Evolutionary conservation across 2,329 filamentous ascomycete species (phyloP), one percentile per base, ranked within the genome.

Genomic region (Peltaster fructicola): DNA sequence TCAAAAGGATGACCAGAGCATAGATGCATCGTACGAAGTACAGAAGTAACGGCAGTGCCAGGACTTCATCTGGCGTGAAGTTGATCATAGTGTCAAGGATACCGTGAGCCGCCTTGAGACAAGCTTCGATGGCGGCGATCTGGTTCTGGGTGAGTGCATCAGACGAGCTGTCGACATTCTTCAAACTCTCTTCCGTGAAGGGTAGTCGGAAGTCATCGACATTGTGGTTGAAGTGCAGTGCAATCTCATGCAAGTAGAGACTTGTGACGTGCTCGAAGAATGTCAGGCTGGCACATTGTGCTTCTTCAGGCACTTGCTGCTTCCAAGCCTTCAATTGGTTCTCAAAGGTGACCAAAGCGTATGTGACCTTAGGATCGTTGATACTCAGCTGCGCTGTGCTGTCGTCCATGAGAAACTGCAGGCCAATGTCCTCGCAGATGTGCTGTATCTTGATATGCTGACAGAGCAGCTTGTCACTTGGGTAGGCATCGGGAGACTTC

Each of bases 361-460:
- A 63, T 17, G 64, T 59, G 6, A 68, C 58, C 33, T 63, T 61
- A 2, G 56, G 52, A 34, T 70, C 65, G 1, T 61, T 53, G 22
- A 69, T 62, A 31, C 52, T 57, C 6, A 68, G 53, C 25, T 52
- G 57, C 5, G 56, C 52, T 2, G 54, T 55, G 5, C 58, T 25
- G 27, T 65, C 59, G 30, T 64, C 60, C 59, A 68, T 66, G 20
- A 57, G 56, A 34, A 70, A 69, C 21, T 63, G 56, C 11, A 57
- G 51, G 3, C 59, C 61, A 17, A 68, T 58, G 33, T 67, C 61
- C 35, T 70, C 65, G 17, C 60, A 62, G 33, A 69, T 64, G 28
- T 61, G 61, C 10, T 62, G 64, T 28, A 71, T 52, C 33, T 61
- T 66, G 23, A 67, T 56, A 45, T 68, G 65, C 35, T 69, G 61